A percentile compares a stretch with the other conserved stretches of the same genome.
Conservation (phyloP, 192 early-diverging fungal species). For the Coemansia sp. region DNA sequence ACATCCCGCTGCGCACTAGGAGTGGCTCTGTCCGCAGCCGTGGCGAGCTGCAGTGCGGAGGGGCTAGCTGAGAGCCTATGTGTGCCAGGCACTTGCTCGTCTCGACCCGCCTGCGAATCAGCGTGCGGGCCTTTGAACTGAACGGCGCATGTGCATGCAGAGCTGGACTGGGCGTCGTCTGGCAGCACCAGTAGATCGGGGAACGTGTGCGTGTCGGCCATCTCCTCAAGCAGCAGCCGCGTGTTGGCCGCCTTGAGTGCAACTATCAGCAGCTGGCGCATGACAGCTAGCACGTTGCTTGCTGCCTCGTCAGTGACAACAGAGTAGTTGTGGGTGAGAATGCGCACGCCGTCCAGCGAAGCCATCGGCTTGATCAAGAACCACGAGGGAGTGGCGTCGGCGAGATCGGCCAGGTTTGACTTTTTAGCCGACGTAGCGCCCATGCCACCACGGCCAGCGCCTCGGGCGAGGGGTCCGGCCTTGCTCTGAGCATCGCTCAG, state of each 20-base stretch:
- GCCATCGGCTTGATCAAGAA: slow-evolving; percentile 46
- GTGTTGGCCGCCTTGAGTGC: slow-evolving; percentile 50
- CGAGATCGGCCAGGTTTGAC: slow-evolving; percentile 6
- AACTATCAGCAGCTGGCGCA: slow-evolving; percentile 47
- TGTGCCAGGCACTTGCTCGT: neutral
- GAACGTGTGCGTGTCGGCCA: slow-evolving; percentile 45
- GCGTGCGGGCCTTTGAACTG: neutral
- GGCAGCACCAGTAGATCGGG: slow-evolving; percentile 36
- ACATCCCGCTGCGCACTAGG: neutral
- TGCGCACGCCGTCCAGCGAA: slow-evolving; percentile 42
- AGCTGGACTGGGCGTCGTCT: neutral
- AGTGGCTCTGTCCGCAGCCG: neutral
- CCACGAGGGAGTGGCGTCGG: slow-evolving; percentile 49
- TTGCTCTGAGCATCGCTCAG: slow-evolving; percentile 18
- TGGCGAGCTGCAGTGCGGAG: neutral
- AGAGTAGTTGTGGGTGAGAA: slow-evolving; percentile 53
- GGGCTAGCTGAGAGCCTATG: slow-evolving; percentile 8
- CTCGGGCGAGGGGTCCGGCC: neutral
- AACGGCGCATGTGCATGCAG: neutral
- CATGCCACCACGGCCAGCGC: neutral
- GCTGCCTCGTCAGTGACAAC: slow-evolving; percentile 33
- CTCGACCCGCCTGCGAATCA: slow-evolving; percentile 22
- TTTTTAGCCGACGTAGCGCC: neutral
- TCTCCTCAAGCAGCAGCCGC: slow-evolving; percentile 46
- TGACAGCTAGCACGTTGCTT: slow-evolving; percentile 42